These are phyloP conservation scores for Epichloe coenophiala DNA, from an alignment of 2,329 filamentous ascomycete genomes.

Conservation along the genomic window DNA sequence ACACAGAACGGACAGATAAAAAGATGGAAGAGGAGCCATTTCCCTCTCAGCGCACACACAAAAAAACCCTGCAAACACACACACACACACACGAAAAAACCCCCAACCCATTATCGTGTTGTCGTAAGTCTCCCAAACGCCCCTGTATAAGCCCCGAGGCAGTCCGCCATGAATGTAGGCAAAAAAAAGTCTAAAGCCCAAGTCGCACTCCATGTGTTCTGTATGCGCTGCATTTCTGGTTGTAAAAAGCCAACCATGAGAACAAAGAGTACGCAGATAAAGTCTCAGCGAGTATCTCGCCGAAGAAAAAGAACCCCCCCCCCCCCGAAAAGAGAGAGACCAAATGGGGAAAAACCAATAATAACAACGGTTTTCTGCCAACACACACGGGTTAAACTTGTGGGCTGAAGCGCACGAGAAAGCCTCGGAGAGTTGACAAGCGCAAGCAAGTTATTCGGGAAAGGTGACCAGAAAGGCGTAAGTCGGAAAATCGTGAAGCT, in stretches of 20 bases:
- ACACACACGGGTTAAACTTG: too few relatives aligned
- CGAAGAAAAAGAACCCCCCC: not conserved
- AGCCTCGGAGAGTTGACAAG: too few relatives aligned
- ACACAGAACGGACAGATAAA: not conserved
- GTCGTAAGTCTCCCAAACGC: not conserved
- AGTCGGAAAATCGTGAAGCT: conserved; percentile 10
- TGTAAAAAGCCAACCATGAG: not conserved
- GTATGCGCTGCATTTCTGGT: not conserved
- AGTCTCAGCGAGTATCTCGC: too few relatives aligned
- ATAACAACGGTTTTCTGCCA: not conserved
- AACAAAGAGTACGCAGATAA: not conserved
- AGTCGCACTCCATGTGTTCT: not conserved
- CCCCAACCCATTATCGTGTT: not conserved
- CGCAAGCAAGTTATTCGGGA: too few relatives aligned
- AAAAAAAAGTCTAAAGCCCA: not conserved
- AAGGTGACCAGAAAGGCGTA: not conserved
- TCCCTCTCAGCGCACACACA: too few relatives aligned
- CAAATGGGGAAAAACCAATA: not conserved
- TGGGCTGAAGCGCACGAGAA: too few relatives aligned
- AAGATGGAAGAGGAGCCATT: not conserved
- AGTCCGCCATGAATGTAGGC: not conserved
- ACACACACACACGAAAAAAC: not conserved
- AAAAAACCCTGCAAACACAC: not conserved
- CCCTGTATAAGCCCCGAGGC: not conserved
- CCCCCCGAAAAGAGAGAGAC: not conserved